Base-by-base conservation (phyloP, 768 basidiomycete genomes). In the Auricularia sp. region DNA sequence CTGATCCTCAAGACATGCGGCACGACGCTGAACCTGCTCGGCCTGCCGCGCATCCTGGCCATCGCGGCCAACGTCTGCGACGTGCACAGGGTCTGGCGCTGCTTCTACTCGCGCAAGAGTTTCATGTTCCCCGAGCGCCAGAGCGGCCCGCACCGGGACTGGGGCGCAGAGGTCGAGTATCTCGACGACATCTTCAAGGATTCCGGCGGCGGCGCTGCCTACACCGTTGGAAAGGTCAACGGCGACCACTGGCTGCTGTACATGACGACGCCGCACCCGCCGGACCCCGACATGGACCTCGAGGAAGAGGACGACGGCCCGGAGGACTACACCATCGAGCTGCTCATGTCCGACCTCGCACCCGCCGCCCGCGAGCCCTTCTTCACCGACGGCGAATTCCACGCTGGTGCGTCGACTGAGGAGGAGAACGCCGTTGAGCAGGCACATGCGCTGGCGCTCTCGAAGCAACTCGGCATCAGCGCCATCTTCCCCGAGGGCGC, bases 121-220 rank as follows among this genome's bases (percentile, higher is more conserved):
- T 99, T 98, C 84, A 98, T 98, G 90, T 99, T 98, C 76, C 97
- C 97, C 7, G 97, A 99, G 75, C 86, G 91, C 29, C 97, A 99
- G 73, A 78, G 79, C 24, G 95, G 94, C 3, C 95, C 94, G 16
- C 97, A 99, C 77, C 81, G 85, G 65, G 91, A 94, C 71, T 99
- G 97, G 97, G 85, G 85, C 66, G 83, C 90, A 65, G 97, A 99
- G 77, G 90, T 98, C 71, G 84, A 86, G 65, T 98, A 86, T 73
- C 81, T 99, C 62, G 96, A 99, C 73, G 84, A 84, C 67, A 87
- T 95, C 67, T 98, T 99, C 75, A 81, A 82, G 70, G 83, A 85
- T 73, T 2, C 56, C 29, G 69, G 37, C 14, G 29, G 42, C 63
- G 94, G 94, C 61, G 85, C 93, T 6, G 97, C 95, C 3, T 99